These are phyloP conservation scores for Ciborinia camelliae DNA, from an alignment of 2,329 filamentous ascomycete species.

Conservation along the genomic window DNA sequence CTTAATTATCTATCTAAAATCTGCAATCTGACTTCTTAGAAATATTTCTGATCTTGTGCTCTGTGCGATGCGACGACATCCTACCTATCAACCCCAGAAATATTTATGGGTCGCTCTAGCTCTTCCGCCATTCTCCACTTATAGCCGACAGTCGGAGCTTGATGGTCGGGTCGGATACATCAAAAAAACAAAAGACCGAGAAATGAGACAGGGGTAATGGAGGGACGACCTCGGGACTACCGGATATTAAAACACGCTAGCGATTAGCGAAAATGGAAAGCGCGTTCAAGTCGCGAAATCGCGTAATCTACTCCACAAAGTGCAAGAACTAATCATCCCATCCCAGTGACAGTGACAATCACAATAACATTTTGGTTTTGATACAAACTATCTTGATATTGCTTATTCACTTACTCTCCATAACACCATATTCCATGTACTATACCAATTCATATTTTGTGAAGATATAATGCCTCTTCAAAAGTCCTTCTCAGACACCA, in stretches of 20 bases:
- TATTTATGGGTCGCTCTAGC: not conserved
- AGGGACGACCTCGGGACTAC: not conserved
- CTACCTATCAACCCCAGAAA: slow-evolving; percentile 5
- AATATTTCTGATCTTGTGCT: slow-evolving; percentile 7
- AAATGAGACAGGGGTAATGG: not conserved
- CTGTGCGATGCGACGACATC: not conserved
- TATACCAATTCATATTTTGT: not conserved
- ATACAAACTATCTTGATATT: not conserved
- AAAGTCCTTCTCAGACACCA: slow-evolving; percentile 39
- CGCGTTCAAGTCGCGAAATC: slow-evolving; percentile 4
- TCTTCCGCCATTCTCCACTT: slow-evolving; percentile 9
- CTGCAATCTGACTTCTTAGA: not conserved
- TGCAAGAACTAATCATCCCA: slow-evolving; percentile 7
- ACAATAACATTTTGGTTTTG: not conserved
- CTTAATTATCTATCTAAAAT: not conserved
- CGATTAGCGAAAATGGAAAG: not conserved
- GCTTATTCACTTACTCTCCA: not conserved
- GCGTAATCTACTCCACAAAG: slow-evolving; percentile 5
- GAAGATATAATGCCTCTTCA: slow-evolving; percentile 36
- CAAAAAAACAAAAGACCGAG: not conserved
- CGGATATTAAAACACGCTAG: slow-evolving; percentile 9
- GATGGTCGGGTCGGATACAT: too few species aligned
- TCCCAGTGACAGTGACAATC: not conserved
- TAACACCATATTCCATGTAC: not conserved
- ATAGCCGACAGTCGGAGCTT: slow-evolving; percentile 14